Evolutionary conservation across 2,329 filamentous ascomycete species (phyloP).

Genomic region (Trichophyton mentagrophytes): DNA sequence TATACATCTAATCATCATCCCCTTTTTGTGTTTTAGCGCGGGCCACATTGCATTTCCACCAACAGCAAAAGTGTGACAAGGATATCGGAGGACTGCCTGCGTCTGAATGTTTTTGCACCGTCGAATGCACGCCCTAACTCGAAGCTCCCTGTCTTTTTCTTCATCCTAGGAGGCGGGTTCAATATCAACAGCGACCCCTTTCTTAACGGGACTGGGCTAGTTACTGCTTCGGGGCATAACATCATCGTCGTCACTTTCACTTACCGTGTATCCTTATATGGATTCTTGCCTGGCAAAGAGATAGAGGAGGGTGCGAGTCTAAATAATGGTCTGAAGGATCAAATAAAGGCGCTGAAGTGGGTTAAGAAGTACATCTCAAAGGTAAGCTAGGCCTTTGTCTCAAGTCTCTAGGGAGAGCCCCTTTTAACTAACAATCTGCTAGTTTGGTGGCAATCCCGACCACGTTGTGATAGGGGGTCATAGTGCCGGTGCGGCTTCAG

Average conservation of each 20-base stretch:
- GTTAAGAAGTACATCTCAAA: conserved; percentile 50
- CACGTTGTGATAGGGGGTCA: conserved; percentile 58
- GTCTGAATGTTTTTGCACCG: conserved; percentile 32
- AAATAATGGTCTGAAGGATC: conserved; percentile 60
- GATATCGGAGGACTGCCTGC: conserved; percentile 34
- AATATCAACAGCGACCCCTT: conserved; percentile 47
- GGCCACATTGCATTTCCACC: conserved; percentile 52
- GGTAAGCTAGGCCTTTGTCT: conserved; percentile 18
- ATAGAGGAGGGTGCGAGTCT: conserved; percentile 39
- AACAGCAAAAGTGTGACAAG: conserved; percentile 47
- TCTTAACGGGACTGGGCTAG: conserved; percentile 49
- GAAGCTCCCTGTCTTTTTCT: conserved; percentile 52
- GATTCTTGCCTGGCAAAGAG: conserved; percentile 53
- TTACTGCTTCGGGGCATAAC: conserved; percentile 44
- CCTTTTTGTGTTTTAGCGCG: conserved; percentile 21
- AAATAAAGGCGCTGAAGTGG: conserved; percentile 57
- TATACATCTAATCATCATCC: not conserved
- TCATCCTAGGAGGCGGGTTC: conserved; percentile 51
- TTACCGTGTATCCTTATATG: conserved; percentile 62
- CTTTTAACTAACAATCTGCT: conserved; percentile 7
- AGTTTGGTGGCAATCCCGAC: conserved; percentile 56
- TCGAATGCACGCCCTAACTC: conserved; percentile 24
- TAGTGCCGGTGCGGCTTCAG: conserved; percentile 52
- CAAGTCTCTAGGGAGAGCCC: not conserved
- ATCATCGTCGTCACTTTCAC: conserved; percentile 63